phyloP scores from a whole-genome alignment of 768 basidiomycete species.

The Pulveroboletus sp. region DNA sequence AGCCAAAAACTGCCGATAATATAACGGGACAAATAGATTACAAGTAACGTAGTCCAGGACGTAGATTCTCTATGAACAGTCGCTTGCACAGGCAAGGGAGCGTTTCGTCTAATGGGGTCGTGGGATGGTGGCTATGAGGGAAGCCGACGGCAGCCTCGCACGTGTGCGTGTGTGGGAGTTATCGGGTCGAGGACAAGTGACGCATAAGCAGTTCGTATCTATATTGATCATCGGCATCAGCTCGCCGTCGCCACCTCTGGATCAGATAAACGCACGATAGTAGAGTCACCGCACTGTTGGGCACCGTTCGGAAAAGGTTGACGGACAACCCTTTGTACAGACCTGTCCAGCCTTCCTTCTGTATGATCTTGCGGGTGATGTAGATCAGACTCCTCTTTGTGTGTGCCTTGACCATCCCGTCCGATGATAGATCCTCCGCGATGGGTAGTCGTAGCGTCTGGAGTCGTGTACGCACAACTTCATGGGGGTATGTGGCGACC shows the following conservation, averaged over 20 bases:
- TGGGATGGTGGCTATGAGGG: not conserved
- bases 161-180: not conserved
- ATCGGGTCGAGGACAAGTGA: conserved; percentile 23
- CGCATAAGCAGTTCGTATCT: conserved; percentile 34
- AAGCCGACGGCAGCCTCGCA: not conserved
- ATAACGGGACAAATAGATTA: conserved; percentile 7
- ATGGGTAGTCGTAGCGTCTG: conserved; percentile 79
- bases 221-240: conserved; percentile 1
- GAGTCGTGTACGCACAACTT: conserved; percentile 95
- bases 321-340: conserved; percentile 93
- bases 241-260: not conserved
- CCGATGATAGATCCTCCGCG: conserved; percentile 52
- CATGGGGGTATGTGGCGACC: conserved; percentile 94
- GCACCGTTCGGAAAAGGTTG: conserved; percentile 91
- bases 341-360: conserved; percentile 82
- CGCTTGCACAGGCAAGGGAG: not conserved
- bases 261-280: conserved; percentile 36
- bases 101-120: conserved; percentile 17
- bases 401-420: conserved; percentile 55
- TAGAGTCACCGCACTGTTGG: conserved; percentile 94
- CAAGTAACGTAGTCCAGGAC: not conserved
- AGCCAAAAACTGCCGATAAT: not conserved
- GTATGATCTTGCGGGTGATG: conserved; percentile 67
- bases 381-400: conserved; percentile 63
- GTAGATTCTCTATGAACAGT: conserved; percentile 1